Evolutionary conservation across 2,329 filamentous ascomycete species (phyloP).

Genomic region (Nigrospora sphaerica): DNA sequence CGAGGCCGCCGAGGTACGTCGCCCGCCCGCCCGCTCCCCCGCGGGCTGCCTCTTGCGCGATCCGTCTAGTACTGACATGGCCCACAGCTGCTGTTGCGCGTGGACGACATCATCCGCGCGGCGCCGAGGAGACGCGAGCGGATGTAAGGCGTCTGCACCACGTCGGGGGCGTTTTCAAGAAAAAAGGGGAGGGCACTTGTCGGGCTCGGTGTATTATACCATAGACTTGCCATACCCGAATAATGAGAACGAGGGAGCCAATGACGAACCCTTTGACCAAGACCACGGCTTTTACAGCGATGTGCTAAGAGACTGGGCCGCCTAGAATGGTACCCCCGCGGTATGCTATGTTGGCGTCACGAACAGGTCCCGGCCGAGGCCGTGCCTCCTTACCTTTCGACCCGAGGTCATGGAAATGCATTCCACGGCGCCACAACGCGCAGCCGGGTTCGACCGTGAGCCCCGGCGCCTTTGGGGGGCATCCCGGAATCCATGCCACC

Average conservation of each 20-base stretch:
- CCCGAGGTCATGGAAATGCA: no score
- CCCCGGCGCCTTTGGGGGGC: no score
- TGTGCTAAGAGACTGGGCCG: no score
- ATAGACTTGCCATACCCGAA: conserved; percentile 7
- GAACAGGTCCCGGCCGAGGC: no score
- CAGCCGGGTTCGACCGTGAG: no score
- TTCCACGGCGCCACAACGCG: no score
- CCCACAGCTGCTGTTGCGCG: conserved; percentile 73
- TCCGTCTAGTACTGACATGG: conserved; percentile 13
- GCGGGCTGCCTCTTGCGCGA: not conserved
- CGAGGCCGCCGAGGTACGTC: conserved; percentile 86
- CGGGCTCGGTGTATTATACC: conserved; percentile 5
- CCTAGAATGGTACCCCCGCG: no score
- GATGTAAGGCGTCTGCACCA: conserved; percentile 40
- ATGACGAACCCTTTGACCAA: no score
- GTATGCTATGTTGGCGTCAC: no score
- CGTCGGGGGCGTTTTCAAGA: not conserved
- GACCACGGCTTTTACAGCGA: no score
- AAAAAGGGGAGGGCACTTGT: not conserved
- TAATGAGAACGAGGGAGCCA: conserved; percentile 4
- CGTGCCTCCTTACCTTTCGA: no score
- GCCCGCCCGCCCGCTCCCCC: not conserved
- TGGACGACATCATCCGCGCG: conserved; percentile 96
- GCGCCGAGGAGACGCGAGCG: conserved; percentile 79
- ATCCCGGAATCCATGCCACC: no score